Evolutionary conservation across 768 basidiomycete genomes (phyloP), one percentile per base, ranked within the genome.

Genomic region (Suillus brevipes): DNA sequence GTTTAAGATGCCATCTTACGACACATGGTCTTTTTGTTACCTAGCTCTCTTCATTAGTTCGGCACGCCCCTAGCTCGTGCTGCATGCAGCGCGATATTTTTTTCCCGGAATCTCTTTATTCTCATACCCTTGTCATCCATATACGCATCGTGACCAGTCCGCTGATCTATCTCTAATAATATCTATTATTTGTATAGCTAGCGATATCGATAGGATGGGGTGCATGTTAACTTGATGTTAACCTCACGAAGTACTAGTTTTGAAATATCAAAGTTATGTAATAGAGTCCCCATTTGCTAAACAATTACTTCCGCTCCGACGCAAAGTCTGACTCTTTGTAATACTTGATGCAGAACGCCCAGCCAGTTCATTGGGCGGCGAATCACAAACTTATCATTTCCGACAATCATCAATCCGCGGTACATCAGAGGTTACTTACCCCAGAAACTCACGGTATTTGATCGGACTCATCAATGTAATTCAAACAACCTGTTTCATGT

Each of bases 1-100:
- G 87, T 93, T 23, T 90, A 72, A 55, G 6, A n/a, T n/a, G 1
- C 12, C 6, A 34, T 55, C 53, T 36, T 36, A 36, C 53, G 34
- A 55, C 53, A n/a, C 12, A 42, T 59, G 25, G 16, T 20, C 10
- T 18, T 42, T 42, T 40, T 10, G 0, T 6, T 38, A 25, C 25
- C 23, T 37, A 3, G 14, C 2, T 31, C 16, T 20, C 56, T 37
- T 37, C 56, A 14, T 57, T 23, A 23, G 38, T 57, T 42, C 40
- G 18, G 34, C 58, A 28, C 25, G 25, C 40, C 23, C 25, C 25
- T 59, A 25, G 57, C 31, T 31, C 28, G 38, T 28, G 13, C 25
- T 25, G 25, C 25, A 50, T 25, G 12, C 25, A 28, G 18, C 25
- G 28, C 40, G 58, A 18, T 12, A 6, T 31, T 4, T 28, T 13